Percentiles rank a stretch among this genome's conserved stretches.
phyloP scores from a whole-genome alignment of 2,329 filamentous ascomycete species.

The Cladobotryum protrusum region DNA sequence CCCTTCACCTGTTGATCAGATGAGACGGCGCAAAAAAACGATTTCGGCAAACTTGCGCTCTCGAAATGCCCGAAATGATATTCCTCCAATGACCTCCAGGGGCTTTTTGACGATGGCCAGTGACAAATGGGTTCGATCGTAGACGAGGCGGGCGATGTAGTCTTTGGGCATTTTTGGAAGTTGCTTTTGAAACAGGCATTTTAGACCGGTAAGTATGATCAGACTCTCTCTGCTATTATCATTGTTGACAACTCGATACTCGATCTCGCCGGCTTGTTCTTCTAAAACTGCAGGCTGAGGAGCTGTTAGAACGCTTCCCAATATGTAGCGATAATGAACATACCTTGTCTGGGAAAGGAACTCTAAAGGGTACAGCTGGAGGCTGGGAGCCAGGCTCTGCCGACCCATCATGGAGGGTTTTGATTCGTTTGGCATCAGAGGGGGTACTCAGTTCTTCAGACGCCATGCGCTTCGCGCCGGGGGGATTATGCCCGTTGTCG shows the following conservation, averaged over 20 bases:
- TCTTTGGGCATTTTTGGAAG: conserved; percentile 99
- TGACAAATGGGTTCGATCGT: conserved; percentile 91
- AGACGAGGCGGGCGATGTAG: conserved; percentile 94
- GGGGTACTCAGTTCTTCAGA: too few relatives aligned
- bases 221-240: conserved; percentile 80
- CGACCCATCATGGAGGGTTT: too few relatives aligned
- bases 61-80: too few relatives aligned
- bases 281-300: conserved; percentile 84
- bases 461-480: too few relatives aligned
- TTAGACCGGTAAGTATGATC: conserved; percentile 90
- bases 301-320: too few relatives aligned
- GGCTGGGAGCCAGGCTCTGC: too few relatives aligned
- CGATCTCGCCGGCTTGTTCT: conserved; percentile 88
- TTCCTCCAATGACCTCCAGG: conserved; percentile 90
- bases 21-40: conserved; percentile 94
- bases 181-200: conserved; percentile 98
- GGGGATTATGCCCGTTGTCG: too few relatives aligned
- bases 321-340: too few relatives aligned
- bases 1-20: conserved; percentile 98
- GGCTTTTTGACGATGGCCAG: conserved; percentile 98
- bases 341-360: too few relatives aligned
- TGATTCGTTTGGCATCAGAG: too few relatives aligned
- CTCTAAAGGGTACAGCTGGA: too few relatives aligned
- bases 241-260: conserved; percentile 97
- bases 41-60: conserved; percentile 96